phyloP scores from a whole-genome alignment of 192 early-diverging fungal species.

The Entomortierella parvispora region DNA sequence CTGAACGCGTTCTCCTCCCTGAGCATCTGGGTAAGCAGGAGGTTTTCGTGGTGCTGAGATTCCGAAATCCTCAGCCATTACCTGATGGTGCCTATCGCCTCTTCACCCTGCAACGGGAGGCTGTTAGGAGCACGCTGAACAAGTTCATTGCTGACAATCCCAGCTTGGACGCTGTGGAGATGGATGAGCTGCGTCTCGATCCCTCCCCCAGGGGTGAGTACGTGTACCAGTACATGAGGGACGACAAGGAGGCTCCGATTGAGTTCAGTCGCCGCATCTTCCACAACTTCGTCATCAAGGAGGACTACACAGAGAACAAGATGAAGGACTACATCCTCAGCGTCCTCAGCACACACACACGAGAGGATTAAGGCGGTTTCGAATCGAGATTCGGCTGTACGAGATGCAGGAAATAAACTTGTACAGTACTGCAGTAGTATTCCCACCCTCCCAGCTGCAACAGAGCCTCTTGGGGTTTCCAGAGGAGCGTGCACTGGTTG shows the following conservation, averaged over 20 bases:
- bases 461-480: too few relatives aligned
- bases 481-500: too few relatives aligned
- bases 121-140: constrained; percentile 7
- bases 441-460: too few relatives aligned
- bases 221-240: constrained; percentile 9
- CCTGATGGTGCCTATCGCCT: constrained; percentile 18
- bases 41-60: constrained; percentile 20
- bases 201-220: constrained; percentile 6
- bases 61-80: constrained; percentile 18
- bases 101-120: constrained; percentile 12
- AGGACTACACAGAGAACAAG: constrained; percentile 16
- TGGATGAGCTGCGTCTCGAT: constrained; percentile 25
- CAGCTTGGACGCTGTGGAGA: constrained; percentile 18
- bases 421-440: too few relatives aligned
- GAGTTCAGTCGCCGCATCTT: constrained; percentile 28
- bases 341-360: constrained; percentile 23
- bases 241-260: constrained; percentile 18
- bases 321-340: constrained; percentile 11
- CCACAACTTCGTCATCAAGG: constrained; percentile 20
- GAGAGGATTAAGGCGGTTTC: too few relatives aligned
- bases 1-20: constrained; percentile 10
- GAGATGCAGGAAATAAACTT: too few relatives aligned
- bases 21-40: constrained; percentile 4
- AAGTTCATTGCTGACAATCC: constrained; percentile 16
- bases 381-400: too few relatives aligned